phyloP scores from a whole-genome alignment of 352 stramenopile species.

The Globisporangium parvum region DNA sequence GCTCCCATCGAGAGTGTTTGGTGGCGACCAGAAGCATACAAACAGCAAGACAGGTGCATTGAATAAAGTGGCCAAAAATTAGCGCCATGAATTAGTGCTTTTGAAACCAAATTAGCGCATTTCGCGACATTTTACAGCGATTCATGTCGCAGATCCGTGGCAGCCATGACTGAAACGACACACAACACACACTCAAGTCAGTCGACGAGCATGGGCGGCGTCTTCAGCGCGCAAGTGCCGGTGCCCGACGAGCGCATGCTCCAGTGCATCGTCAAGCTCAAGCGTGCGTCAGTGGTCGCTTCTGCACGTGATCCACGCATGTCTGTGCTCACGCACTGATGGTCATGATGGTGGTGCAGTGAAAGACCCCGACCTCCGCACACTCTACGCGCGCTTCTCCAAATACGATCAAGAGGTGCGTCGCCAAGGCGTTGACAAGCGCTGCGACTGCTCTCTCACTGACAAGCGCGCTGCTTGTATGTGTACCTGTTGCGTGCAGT shows the following conservation, averaged over 20 bases:
- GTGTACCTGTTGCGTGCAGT: no score
- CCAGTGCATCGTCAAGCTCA: conserved; percentile 63
- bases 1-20: no score
- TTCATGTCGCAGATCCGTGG: no score
- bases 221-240: conserved; percentile 42
- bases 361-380: conserved; percentile 44
- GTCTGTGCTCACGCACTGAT: background rate
- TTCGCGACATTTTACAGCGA: no score
- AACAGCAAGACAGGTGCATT: no score
- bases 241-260: conserved; percentile 62
- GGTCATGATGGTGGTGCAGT: conserved; percentile 21
- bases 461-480: no score
- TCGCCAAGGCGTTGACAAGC: background rate
- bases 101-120: no score
- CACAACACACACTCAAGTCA: no score
- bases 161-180: no score
- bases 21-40: no score
- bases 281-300: conserved; percentile 21
- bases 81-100: no score
- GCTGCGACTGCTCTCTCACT: background rate
- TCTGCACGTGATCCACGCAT: background rate
- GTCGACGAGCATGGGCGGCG: conserved; percentile 33
- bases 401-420: conserved; percentile 62
- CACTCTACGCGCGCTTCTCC: conserved; percentile 52
- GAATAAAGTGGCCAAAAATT: no score